phyloP scores from a whole-genome alignment of 805 yeast species.

The Scheffersomyces coipomensis region DNA sequence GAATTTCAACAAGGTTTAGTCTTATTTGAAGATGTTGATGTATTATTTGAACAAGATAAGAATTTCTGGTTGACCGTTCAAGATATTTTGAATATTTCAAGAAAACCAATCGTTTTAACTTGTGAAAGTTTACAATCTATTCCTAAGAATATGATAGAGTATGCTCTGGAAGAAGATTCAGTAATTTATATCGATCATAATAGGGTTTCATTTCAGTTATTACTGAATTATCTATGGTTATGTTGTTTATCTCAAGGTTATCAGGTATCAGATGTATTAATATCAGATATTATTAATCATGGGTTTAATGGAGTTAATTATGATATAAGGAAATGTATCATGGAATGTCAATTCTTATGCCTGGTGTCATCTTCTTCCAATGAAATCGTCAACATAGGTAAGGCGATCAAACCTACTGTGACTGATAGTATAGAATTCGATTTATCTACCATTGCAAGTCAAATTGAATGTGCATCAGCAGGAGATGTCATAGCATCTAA shows the following conservation, averaged over 20 bases:
- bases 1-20: constrained; percentile 63
- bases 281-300: constrained; percentile 23
- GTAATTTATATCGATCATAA: constrained; percentile 28
- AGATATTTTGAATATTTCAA: constrained; percentile 55
- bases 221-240: constrained; percentile 40
- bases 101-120: constrained; percentile 71
- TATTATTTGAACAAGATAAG: constrained; percentile 72
- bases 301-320: constrained; percentile 14
- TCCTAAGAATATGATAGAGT: constrained; percentile 48
- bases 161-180: constrained; percentile 43
- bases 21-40: constrained; percentile 82
- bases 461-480: constrained; percentile 23
- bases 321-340: constrained; percentile 50
- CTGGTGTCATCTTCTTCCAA: constrained; percentile 2
- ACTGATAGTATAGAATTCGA: constrained; percentile 1
- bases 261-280: constrained; percentile 24
- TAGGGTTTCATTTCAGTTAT: constrained; percentile 9
- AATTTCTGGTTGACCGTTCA: constrained; percentile 77
- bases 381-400: too few species aligned
- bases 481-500: constrained; percentile 26
- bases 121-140: constrained; percentile 50
- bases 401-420: not conserved
- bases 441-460: constrained; percentile 4
- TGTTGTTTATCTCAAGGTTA: constrained; percentile 35
- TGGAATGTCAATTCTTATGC: constrained; percentile 45